Evolutionary conservation across 768 basidiomycete genomes (phyloP), one percentile per base, ranked within the genome.

Genomic region (Macrolepiota fuliginosa): DNA sequence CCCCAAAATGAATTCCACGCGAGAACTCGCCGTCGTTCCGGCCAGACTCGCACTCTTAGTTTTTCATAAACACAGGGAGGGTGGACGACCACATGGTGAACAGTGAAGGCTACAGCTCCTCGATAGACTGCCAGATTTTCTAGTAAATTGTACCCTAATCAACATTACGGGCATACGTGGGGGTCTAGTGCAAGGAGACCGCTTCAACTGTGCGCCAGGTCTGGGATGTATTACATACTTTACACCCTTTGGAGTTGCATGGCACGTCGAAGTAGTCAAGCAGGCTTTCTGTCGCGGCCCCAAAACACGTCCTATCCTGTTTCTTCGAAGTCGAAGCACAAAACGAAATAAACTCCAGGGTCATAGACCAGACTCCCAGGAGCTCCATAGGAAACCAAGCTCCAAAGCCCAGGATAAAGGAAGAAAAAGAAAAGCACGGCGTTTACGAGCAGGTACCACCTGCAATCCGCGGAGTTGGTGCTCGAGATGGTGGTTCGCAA

Each of bases 1-100:
- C 32, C 60, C 17, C 45, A 17, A 55, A 61, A 54, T 55, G 53
- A 61, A 55, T 61, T 55, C 54, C 60, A 61, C 60, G 60, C 60
- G 60, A 55, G 60, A 59, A 24, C 25, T 17, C 36, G 24, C 53
- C 36, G 42, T 37, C 32, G 53, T 55, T 61, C 54, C 53, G 60
- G 60, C n/a, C 46, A 55, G 60, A 50, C 47, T 55, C 35, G 36
- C 46, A 24, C 27, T 25, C 36, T 36, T 17, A 27, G 42, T 58
- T 17, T 59, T 57, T 58, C 22, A 13, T 45, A 11, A n/a, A 3
- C n/a, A 7, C 17, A 45, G n/a, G 17, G 17, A 17, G 9, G 6
- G n/a, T 19, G 7, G 15, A 15, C 15, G 11, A 4, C 29, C 29
- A 32, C 29, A 32, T 7, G 29, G 7, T 32, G 29, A 32, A 32